phyloP scores from a whole-genome alignment of 306 rosid genomes.

The Ormosia emarginata region DNA sequence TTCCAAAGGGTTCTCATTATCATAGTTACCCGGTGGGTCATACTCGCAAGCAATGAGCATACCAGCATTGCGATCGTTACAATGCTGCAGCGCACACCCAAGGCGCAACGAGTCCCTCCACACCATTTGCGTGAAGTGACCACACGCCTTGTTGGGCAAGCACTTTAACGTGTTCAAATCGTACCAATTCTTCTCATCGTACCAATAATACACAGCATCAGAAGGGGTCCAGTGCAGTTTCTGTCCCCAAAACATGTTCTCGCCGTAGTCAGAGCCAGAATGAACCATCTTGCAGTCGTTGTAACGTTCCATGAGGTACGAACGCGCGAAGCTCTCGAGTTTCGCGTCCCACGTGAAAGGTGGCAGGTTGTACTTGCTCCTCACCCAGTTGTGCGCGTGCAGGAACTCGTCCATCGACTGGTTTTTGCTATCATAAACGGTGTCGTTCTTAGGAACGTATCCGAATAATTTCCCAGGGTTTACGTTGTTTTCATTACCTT shows the following conservation, averaged over 20 bases:
- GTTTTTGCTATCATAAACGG: not conserved
- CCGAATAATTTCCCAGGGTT: constrained; percentile 21
- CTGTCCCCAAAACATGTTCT: constrained; percentile 62
- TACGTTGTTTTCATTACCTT: not conserved
- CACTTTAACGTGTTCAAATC: constrained; percentile 26
- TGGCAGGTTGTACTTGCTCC: constrained; percentile 16
- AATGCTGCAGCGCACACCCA: constrained; percentile 47
- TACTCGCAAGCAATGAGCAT: constrained; percentile 52
- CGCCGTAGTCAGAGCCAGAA: constrained; percentile 40
- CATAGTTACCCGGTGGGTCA: constrained; percentile 60
- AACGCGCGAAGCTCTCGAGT: constrained; percentile 34
- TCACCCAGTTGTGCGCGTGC: constrained; percentile 49
- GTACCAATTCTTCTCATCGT: constrained; percentile 21
- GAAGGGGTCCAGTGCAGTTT: constrained; percentile 36
- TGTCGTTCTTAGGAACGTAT: not conserved
- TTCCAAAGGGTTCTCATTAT: constrained; percentile 43
- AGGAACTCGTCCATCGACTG: constrained; percentile 36
- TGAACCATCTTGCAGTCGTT: constrained; percentile 45
- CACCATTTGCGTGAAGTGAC: constrained; percentile 70
- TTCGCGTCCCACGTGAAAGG: constrained; percentile 36
- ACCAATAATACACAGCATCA: constrained; percentile 49
- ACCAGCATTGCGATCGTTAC: not conserved
- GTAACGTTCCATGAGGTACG: constrained; percentile 25
- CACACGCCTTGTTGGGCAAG: constrained; percentile 24
- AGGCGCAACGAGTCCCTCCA: constrained; percentile 46